These are phyloP conservation scores for Leishmania guyanensis DNA, from an alignment of 208 protist genomes.

Conservation along the genomic window DNA sequence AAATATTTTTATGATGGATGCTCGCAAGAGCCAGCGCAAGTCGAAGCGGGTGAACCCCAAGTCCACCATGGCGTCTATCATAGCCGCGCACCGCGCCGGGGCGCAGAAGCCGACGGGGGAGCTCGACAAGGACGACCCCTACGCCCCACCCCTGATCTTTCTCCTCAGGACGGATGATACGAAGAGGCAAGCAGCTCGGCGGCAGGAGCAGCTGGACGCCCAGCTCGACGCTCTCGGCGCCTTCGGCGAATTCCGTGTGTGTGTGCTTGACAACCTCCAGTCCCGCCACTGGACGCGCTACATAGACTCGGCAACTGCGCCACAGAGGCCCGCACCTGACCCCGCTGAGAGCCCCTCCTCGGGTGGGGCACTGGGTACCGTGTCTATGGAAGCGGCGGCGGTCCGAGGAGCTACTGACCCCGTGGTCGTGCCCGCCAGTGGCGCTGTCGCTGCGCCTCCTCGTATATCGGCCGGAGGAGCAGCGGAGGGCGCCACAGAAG, in stretches of 20 bases:
- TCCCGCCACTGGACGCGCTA: slow-evolving; percentile 30
- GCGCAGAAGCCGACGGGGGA: slow-evolving; percentile 12
- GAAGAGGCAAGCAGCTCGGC: slow-evolving; percentile 22
- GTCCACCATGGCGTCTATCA: slow-evolving; percentile 14
- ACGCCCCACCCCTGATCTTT: slow-evolving; percentile 27
- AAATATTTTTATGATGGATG: slow-evolving; percentile 30
- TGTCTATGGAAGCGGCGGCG: background rate
- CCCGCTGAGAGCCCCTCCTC: background rate
- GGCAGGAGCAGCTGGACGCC: slow-evolving; percentile 29
- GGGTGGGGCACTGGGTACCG: background rate
- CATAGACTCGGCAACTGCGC: slow-evolving; percentile 8
- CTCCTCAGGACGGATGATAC: slow-evolving; percentile 32
- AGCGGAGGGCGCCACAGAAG: background rate
- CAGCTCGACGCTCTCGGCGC: slow-evolving; percentile 15
- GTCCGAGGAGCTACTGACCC: background rate
- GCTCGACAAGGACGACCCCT: background rate
- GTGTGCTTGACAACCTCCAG: slow-evolving; percentile 26
- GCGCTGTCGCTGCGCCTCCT: background rate
- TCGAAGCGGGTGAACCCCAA: slow-evolving; percentile 21
- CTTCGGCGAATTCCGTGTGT: slow-evolving; percentile 27
- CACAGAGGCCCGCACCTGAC: background rate
- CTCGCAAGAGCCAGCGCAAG: slow-evolving; percentile 26
- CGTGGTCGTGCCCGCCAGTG: background rate
- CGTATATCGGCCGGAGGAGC: no score
- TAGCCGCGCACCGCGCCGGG: slow-evolving; percentile 26